Evolutionary conservation across 1,284 basidiomycete species (phyloP), one percentile per base, ranked within the genome.

Genomic region (Vanrija sp.): DNA sequence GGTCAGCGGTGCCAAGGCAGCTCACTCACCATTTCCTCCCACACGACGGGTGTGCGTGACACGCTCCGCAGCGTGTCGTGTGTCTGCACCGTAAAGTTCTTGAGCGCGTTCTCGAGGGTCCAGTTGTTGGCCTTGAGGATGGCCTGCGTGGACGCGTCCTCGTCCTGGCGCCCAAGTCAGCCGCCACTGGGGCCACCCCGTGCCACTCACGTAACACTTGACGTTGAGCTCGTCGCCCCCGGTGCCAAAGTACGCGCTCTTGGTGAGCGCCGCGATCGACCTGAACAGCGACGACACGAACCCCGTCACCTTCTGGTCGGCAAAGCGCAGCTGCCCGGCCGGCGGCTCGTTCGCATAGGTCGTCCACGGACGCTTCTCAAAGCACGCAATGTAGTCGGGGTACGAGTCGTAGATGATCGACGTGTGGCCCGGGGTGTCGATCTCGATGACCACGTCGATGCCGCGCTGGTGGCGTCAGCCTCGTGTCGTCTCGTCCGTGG

Each of bases 171-270:
- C 5, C 21, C 21, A 5, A 23, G 21, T 23, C 21, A 23, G 21
- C 21, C 5, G 21, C 3, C 21, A 23, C 21, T 5, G 2, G 2
- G 21, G 21, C 5, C 21, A 2, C 21, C 28, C 6, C 28, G 28
- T 6, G 3, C 1, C 28, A 28, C 28, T 3, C 28, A 28, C 28
- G 14, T 34, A 34, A 73, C 88, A 90, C 43, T 79, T 78, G 9
- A 72, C 67, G 67, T 90, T 90, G 60, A 92, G 72, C 72, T 93
- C 89, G 68, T 92, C 90, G 0, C 90, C 90, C 2, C 91, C 91
- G 0, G 88, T 87, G 61, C 83, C 84, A 69, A 93, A 83, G 54
- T 87, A 79, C 29, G 70, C 79, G 15, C 85, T 51, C 14, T 34
- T 19, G 12, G 52, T 26, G 3, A 68, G 58, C 2, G 51, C 39